Percentiles rank a stretch among this genome's conserved stretches.
Evolutionary conservation across 1,284 basidiomycete species (phyloP).

Genomic region (Ustilago trichophora): DNA sequence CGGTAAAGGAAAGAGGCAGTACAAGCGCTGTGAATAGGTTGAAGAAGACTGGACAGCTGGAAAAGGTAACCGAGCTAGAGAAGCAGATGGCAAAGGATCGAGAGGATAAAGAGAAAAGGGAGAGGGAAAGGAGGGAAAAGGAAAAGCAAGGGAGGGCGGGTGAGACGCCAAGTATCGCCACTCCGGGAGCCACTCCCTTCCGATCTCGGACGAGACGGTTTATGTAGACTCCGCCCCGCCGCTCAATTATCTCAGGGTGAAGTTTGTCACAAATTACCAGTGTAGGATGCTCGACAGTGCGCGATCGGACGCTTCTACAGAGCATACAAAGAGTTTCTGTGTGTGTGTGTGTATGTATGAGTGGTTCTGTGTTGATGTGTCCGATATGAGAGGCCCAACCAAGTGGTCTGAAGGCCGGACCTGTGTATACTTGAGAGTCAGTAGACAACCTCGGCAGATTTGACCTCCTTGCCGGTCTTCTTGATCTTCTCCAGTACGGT

Average conservation of each 20-base stretch:
- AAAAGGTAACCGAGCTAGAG: slow-evolving; percentile 85
- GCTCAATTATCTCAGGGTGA: too few relatives aligned
- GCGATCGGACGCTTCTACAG: too few relatives aligned
- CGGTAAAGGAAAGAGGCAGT: slow-evolving; percentile 82
- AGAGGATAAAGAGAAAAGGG: slow-evolving; percentile 8
- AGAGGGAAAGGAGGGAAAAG: slow-evolving; percentile 16
- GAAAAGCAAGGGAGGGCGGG: slow-evolving; percentile 9
- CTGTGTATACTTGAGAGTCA: too few relatives aligned
- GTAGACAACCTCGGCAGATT: slow-evolving; percentile 48
- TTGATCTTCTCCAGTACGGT: slow-evolving; percentile 77
- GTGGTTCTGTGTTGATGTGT: too few relatives aligned
- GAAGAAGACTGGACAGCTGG: slow-evolving; percentile 80
- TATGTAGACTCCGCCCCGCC: neutral
- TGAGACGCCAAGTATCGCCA: slow-evolving; percentile 31
- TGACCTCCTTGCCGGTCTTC: slow-evolving; percentile 85
- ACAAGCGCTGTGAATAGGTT: slow-evolving; percentile 74
- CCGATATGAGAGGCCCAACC: too few relatives aligned
- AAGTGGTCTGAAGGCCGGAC: neutral
- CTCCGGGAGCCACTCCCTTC: slow-evolving; percentile 36
- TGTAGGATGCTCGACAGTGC: too few relatives aligned
- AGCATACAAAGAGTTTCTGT: too few relatives aligned
- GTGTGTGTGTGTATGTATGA: too few relatives aligned
- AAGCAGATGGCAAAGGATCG: slow-evolving; percentile 60
- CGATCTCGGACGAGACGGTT: slow-evolving; percentile 12
- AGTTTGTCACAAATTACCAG: too few relatives aligned